Base-by-base conservation (phyloP, 305 asterid species). In the Solanum hybrid region DNA sequence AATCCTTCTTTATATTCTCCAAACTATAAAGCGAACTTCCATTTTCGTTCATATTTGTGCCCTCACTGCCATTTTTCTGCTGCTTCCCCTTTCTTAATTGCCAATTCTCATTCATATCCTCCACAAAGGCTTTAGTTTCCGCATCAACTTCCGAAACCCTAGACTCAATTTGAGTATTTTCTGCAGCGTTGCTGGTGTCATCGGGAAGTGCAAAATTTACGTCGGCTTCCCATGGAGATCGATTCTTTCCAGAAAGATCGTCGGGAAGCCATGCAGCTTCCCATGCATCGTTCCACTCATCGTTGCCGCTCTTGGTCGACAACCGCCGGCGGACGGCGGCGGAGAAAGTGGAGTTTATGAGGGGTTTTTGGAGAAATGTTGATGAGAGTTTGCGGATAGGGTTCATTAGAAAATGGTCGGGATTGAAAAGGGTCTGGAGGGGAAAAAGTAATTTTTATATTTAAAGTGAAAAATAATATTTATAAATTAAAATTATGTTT, bases 51-150 rank as follows among this genome's bases (percentile, higher is more conserved):
- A 74, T 29, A 28, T 29, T 7, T 74, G 18, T 75, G 3, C 78
- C 33, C 14, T 29, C 35, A 42, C 73, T 42, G 20, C 28, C 36
- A 33, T 11, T 57, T 40, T 31, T 87, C 22, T 88, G 85, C 14
- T 34, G 46, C 91, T 96, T 95, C 74, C 98, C 98, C 93, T 95
- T 97, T 92, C 99, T 93, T 78, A 95, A 98, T 8, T 97, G 98
- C 99, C 98, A 97, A 83, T 96, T 97, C 78, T 97, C 99, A 86
- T 94, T 94, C 99, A 96, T 96, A 35, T 97, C 99, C 94, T 94
- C 98, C 89, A 97, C 98, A 89, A 97, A 97, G 14, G 98, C 99
- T 92, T 93, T 92, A 9, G 99, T 97, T 86, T 96, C 96, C 31
- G 95, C 86, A 86, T 97, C 98, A 12, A 95, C 87, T 71, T 92